Evolutionary conservation across 1,139 yeast genomes (phyloP), one percentile per base, ranked within the genome.

Genomic region (Lodderomyces jiufengensis): DNA sequence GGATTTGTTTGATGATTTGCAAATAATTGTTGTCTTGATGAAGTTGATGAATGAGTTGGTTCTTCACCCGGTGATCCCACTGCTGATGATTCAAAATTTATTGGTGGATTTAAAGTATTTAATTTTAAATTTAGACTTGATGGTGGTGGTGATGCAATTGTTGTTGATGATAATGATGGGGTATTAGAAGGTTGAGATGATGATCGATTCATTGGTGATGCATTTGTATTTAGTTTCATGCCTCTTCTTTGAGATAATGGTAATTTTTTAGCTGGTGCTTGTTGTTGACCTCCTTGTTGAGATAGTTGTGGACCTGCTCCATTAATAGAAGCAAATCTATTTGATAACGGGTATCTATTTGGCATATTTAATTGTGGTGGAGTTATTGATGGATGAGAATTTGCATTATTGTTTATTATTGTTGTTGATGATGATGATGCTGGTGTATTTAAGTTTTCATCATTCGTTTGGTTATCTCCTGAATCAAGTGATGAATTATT

Each of bases 231-330:
- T 33, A 75, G 49, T 40, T 72, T 73, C 74, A 75, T 63, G 2
- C 80, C 83, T 51, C 84, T 59, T 55, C 84, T 66, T 55, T 76
- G 80, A 2, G 83, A 75, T 26, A 78, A 57, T 1, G 83, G 71
- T 2, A 75, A 70, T 45, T 70, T 74, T 37, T 61, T 61, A 12
- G 16, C 23, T 8, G 18, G 24, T 6, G 9, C n/a, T 28, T 28
- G 31, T 28, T 21, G 24, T 28, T 18, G 32, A 13, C 3, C 12
- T 29, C 32, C 16, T 21, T 3, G 13, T 22, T 3, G 31, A 20
- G 15, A 3, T 18, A 9, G n/a, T 10, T 28, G 31, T 6, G 10
- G 16, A 4, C 8, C 15, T 5, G 15, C 6, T 27, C 29, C 29
- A n/a, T 12, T 12, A n/a, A 27, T 16, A 8, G 30, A 27, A 10